A percentile compares a stretch with the other conserved stretches of the same genome.
Conservation (phyloP, 345 rosid species). For the Rhodamnia argentea region DNA sequence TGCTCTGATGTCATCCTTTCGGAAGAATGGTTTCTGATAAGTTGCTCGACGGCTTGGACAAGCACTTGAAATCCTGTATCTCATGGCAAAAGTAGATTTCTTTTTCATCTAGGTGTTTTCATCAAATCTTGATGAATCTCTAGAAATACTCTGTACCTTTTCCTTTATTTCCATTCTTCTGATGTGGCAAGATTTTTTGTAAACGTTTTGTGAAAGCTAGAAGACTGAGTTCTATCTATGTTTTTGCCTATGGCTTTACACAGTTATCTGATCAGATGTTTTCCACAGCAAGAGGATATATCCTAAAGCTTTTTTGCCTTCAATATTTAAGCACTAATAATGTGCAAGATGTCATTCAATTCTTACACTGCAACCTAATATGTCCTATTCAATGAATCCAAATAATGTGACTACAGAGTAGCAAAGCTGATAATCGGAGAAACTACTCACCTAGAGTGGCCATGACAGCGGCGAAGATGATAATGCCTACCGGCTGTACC, state of each 20-base stretch:
- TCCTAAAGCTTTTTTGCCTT: neutral
- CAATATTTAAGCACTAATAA: neutral
- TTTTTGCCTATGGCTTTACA: neutral
- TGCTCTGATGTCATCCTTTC: neutral
- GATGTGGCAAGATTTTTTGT: neutral
- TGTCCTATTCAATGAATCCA: neutral
- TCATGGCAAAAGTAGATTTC: neutral
- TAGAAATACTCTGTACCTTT: neutral
- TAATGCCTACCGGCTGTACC: slow-evolving; percentile 2
- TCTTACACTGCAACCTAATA: neutral
- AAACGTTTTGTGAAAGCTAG: neutral
- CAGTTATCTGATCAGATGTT: neutral
- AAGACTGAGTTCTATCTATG: neutral
- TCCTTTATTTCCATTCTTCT: neutral
- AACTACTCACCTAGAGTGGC: neutral
- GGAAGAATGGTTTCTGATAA: neutral
- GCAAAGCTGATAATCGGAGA: neutral
- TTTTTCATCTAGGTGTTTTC: neutral
- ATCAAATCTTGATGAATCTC: neutral
- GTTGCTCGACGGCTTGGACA: slow-evolving; percentile 3
- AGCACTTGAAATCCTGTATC: slow-evolving; percentile 4
- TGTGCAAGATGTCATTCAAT: neutral
- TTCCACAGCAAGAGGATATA: neutral
- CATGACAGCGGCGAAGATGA: slow-evolving; percentile 3
- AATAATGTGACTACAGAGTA: no score